Base-by-base conservation (phyloP, 805 yeast species). In the Ogataea paradorogensis region DNA sequence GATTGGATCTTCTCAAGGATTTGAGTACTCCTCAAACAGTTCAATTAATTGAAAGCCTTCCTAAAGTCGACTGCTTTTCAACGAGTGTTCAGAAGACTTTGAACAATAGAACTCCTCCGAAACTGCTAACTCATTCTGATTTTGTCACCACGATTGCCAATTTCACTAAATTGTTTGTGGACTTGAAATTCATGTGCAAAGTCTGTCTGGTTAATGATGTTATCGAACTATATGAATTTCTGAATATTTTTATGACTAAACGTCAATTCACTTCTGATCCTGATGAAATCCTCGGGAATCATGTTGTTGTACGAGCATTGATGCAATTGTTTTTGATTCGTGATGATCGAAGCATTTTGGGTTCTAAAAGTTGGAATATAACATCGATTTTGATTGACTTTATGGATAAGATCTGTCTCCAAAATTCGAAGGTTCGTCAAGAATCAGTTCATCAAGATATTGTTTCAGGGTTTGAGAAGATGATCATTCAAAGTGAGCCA, bases 301-400 rank as follows among this genome's bases (percentile, higher is more conserved):
- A 69, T 46, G 74, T 71, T 6, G 56, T 84, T n/a, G 71, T 82
- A 1, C 69, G 90, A 43, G 84, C 84, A 1, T 50, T 80, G 9
- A 72, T 80, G 50, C 86, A 82, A 39, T 61, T 82, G 15, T 79
- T 74, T 51, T 62, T 82, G 16, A 65, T 83, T 7, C 65, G 87
- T 44, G 85, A 82, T 52, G 80, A 82, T 55, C 72, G 71, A 38
- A 64, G 78, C 1, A 64, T 84, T 2, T 50, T 80, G 16, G 90
- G 89, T 0, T 66, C 65, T 33, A 29, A 51, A 1, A 44, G 43
- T 20, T 68, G 63, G 38, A 54, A 58, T 11, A 55, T 78, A 20
- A 43, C 52, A 9, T 63, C 64, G 3, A 57, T 73, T 16, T 43
- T 73, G 25, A 43, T 63, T 13, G 62, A 65, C 18, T 36, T 46